phyloP scores from a whole-genome alignment of 306 rosid species.

The Ormosia semicastrata region DNA sequence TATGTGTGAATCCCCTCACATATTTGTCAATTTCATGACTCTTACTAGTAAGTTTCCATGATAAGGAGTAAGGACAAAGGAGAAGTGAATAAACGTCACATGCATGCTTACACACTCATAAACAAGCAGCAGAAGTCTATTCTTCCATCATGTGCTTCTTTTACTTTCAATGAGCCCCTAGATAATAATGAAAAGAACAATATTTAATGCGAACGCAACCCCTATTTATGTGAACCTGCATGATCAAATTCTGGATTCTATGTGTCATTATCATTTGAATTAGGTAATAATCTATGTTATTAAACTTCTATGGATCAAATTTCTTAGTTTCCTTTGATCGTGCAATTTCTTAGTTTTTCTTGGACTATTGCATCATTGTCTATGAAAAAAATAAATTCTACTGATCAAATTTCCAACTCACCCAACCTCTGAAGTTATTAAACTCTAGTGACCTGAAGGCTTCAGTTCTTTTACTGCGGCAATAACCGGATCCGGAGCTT shows the following conservation, averaged over 20 bases:
- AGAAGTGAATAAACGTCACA: conserved; percentile 24
- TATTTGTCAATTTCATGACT: too few species aligned
- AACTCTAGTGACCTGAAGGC: too few species aligned
- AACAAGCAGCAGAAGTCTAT: conserved; percentile 6
- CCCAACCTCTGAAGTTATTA: background rate
- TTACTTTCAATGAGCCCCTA: background rate
- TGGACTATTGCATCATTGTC: too few species aligned
- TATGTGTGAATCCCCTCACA: background rate
- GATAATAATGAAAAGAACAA: background rate
- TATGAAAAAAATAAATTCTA: too few species aligned
- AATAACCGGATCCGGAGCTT: too few species aligned
- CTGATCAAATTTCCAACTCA: background rate
- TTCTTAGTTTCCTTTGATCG: too few species aligned
- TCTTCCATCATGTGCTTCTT: conserved; percentile 3
- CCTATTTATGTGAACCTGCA: background rate
- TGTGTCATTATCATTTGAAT: background rate
- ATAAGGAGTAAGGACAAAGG: background rate
- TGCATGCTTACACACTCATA: background rate
- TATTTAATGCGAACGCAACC: background rate
- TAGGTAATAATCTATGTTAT: background rate
- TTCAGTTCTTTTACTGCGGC: too few species aligned
- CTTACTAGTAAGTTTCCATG: background rate
- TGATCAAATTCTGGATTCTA: background rate
- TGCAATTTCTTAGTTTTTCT: too few species aligned
- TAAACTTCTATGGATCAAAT: too few species aligned